Base-by-base conservation (phyloP, 441 rosid genomes). In the Populus tomentosa region DNA sequence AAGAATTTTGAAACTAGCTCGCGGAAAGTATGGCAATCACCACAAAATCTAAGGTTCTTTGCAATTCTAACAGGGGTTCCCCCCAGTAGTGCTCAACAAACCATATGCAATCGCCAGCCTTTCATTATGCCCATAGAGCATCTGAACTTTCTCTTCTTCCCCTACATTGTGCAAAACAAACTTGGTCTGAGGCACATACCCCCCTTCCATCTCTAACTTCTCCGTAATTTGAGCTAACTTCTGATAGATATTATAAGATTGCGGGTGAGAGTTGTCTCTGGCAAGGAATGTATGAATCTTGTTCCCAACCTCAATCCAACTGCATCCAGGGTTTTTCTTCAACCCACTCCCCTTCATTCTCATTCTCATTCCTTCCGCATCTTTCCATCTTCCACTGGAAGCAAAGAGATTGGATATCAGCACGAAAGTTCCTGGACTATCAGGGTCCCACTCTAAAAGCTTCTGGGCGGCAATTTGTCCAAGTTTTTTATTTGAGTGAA, bases 371-470 rank as follows among this genome's bases (percentile, higher is more conserved):
- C 71, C 82, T 81, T 83, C 86, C 26, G 86, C 96, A 79, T 95
- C 95, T 71, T 85, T 84, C 97, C 95, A 93, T 73, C 90, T 84
- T 66, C 91, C 88, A 62, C 84, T 82, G 38, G 90, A 88, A 38
- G 97, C 95, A 88, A 91, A 90, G 73, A 85, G 85, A 88, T 95
- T 93, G 79, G 97, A 93, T 62, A 91, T 80, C 69, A 95, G 95
- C 80, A 91, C 97, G 80, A 88, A 92, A 81, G 88, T 91, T 75
- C 99, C 98, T 6, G 97, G 91, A 85, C 88, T 92, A 56, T 82
- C 81, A 7, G 92, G 84, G 53, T 85, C 82, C 76, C 85, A 76
- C 80, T 86, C 90, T 63, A 88, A 81, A 67, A 95, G 94, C 80
- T 86, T 91, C 77, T 77, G 81, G 28, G 90, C 89, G 35, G 95